Conservation (phyloP, 2,329 filamentous ascomycete genomes). For the Meredithiella fracta region DNA sequence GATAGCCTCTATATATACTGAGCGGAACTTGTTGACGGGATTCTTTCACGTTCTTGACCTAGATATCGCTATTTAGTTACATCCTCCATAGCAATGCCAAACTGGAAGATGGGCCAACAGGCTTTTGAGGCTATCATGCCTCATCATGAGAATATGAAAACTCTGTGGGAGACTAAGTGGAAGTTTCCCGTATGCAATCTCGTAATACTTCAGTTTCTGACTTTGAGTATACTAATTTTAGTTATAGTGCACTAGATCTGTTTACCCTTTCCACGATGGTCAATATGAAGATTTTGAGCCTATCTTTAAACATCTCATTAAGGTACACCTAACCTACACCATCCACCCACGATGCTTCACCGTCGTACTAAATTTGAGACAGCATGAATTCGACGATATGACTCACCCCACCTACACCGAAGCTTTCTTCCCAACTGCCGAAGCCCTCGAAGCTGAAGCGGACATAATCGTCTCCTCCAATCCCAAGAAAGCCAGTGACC, state of each 20-base stretch:
- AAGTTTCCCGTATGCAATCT: conserved; percentile 39
- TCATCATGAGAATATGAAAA: conserved; percentile 42
- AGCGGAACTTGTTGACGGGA: background rate
- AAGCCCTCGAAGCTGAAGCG: conserved; percentile 36
- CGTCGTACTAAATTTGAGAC: background rate
- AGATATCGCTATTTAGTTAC: background rate
- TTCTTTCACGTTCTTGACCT: background rate
- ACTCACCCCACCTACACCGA: conserved; percentile 49
- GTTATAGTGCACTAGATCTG: conserved; percentile 38
- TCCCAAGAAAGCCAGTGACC: conserved; percentile 36
- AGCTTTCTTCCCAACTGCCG: conserved; percentile 44
- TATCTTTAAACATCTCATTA: conserved; percentile 46
- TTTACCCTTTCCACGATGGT: conserved; percentile 64
- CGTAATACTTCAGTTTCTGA: background rate
- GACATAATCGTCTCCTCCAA: conserved; percentile 34
- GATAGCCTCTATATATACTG: background rate
- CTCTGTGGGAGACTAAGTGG: conserved; percentile 64
- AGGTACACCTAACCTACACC: conserved; percentile 23
- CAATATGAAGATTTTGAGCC: conserved; percentile 51
- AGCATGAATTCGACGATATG: conserved; percentile 46
- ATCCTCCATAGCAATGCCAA: conserved; percentile 1
- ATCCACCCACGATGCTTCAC: background rate
- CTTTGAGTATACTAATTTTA: background rate
- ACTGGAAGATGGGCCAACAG: conserved; percentile 29
- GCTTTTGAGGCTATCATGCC: conserved; percentile 31